A percentile compares a stretch with the other conserved stretches of the same genome.
Evolutionary conservation across 1,284 basidiomycete species (phyloP).

Genomic region (Tilletia caries): DNA sequence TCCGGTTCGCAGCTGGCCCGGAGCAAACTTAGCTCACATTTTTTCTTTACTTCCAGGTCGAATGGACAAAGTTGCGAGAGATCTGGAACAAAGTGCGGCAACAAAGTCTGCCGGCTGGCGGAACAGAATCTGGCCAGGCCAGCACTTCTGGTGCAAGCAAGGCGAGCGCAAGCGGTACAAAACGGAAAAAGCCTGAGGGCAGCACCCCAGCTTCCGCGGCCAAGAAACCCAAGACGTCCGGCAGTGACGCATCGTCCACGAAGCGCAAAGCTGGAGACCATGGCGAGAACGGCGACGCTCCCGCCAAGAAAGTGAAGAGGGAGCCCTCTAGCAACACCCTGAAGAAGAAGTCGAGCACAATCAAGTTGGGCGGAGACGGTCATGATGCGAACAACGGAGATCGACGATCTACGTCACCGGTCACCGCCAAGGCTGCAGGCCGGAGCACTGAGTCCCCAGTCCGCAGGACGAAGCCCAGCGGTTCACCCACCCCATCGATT

Average conservation of each 20-base stretch:
- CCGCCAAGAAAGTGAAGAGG: neutral
- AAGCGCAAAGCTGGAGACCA: neutral
- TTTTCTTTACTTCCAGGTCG: neutral
- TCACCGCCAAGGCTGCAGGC: neutral
- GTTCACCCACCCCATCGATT: neutral
- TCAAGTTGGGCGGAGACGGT: neutral
- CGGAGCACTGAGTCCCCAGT: slow-evolving; percentile 1
- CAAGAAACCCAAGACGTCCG: neutral
- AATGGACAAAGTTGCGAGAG: slow-evolving; percentile 14
- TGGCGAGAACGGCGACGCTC: neutral
- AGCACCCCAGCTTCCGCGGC: neutral
- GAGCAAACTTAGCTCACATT: neutral
- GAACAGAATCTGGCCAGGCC: neutral
- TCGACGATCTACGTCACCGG: neutral
- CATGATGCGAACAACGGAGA: neutral
- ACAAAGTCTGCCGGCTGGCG: neutral
- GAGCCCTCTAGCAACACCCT: neutral
- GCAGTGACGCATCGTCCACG: neutral
- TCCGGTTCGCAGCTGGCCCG: neutral
- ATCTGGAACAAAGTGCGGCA: slow-evolving; percentile 15
- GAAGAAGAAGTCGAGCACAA: neutral
- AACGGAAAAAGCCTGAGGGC: slow-evolving; percentile 5
- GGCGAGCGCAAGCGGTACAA: neutral
- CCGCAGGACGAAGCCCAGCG: neutral
- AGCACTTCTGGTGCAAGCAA: neutral